A percentile compares a stretch with the other conserved stretches of the same genome.
These are phyloP conservation scores for Neocucurbitaria cava DNA, from an alignment of 2,329 filamentous ascomycete species.

Conservation along the genomic window DNA sequence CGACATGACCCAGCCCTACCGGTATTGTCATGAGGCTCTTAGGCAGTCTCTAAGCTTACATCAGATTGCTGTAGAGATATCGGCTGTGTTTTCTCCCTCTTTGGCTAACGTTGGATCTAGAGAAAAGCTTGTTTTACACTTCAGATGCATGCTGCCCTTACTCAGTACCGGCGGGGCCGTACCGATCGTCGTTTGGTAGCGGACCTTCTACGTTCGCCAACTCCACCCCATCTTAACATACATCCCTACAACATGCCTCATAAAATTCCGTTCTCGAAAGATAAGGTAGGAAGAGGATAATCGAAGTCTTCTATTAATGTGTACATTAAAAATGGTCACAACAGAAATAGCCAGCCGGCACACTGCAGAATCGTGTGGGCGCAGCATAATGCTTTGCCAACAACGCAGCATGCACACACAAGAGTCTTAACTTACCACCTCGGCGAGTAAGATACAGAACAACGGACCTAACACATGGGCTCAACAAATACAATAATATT, in stretches of 20 bases:
- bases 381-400: background rate
- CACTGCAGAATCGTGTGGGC: background rate
- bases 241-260: too few species aligned
- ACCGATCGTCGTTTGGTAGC: constrained; percentile 18
- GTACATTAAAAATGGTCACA: background rate
- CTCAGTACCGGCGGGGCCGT: constrained; percentile 8
- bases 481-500: constrained; percentile 6
- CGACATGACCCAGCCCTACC: constrained; percentile 1
- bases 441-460: background rate
- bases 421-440: background rate
- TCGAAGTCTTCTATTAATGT: too few species aligned
- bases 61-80: background rate
- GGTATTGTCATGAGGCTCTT: background rate
- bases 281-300: too few species aligned
- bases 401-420: background rate
- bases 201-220: constrained; percentile 13
- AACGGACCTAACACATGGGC: constrained; percentile 1
- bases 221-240: constrained; percentile 20
- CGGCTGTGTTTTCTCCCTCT: background rate
- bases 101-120: constrained; percentile 3
- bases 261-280: too few species aligned
- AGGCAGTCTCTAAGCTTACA: background rate
- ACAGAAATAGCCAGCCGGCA: background rate
- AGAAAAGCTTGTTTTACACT: constrained; percentile 5
- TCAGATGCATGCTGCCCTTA: constrained; percentile 13